phyloP scores from a whole-genome alignment of 805 yeast genomes.

The Kockiozyma suomiensis region DNA sequence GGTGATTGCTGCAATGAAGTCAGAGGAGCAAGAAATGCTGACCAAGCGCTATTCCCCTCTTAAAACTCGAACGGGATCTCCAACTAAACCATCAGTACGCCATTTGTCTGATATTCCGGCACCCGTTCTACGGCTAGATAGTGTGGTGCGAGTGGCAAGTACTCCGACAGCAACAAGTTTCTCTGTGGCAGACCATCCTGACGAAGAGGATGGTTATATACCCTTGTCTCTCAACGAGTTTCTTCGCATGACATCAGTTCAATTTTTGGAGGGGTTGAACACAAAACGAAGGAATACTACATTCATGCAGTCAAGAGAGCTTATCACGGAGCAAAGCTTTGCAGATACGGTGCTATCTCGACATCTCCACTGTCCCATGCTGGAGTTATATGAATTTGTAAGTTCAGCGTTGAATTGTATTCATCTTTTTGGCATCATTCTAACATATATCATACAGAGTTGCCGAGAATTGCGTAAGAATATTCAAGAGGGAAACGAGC shows the following conservation, averaged over 20 bases:
- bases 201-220: not conserved
- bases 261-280: slow-evolving; percentile 39
- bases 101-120: slow-evolving; percentile 12
- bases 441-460: slow-evolving; percentile 38
- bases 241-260: slow-evolving; percentile 37
- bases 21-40: slow-evolving; percentile 27
- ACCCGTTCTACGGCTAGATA: slow-evolving; percentile 5
- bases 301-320: slow-evolving; percentile 30
- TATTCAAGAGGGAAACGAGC: slow-evolving; percentile 52
- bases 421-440: not conserved
- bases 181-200: not conserved
- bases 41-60: slow-evolving; percentile 30
- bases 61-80: slow-evolving; percentile 12
- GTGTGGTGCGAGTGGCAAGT: not conserved
- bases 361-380: slow-evolving; percentile 47
- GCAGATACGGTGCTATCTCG: slow-evolving; percentile 47
- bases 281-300: slow-evolving; percentile 34
- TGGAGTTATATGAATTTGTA: slow-evolving; percentile 54
- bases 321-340: slow-evolving; percentile 31
- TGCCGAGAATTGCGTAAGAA: slow-evolving; percentile 57
- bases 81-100: slow-evolving; percentile 1
- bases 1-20: slow-evolving; percentile 4
- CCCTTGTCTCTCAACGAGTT: slow-evolving; percentile 38
- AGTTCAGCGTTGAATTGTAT: not conserved
- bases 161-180: not conserved